A percentile compares a stretch with the other conserved stretches of the same genome.
These are phyloP conservation scores for Schizosaccharomyces lindneri DNA, from an alignment of 805 yeast species.

Conservation along the genomic window DNA sequence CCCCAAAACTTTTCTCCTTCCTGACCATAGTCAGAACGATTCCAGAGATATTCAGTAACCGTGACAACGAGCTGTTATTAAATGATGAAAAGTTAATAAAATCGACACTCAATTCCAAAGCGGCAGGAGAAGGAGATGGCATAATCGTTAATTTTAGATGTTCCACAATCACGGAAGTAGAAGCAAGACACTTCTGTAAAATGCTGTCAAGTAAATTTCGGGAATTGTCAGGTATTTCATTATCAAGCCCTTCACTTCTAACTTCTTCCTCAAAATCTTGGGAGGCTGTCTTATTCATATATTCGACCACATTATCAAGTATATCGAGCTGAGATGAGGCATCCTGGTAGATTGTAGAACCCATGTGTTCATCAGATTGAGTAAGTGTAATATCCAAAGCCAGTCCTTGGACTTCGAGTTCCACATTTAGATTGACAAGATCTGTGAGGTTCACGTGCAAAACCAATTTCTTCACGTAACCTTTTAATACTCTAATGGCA, in stretches of 20 bases:
- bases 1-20: neutral
- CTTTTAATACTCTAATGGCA: neutral
- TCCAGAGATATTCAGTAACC: neutral
- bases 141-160: neutral
- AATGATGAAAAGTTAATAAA: neutral
- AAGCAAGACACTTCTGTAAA: neutral
- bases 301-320: neutral
- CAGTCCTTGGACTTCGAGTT: neutral
- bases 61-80: neutral
- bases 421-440: neutral
- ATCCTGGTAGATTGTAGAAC: neutral
- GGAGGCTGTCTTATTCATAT: neutral
- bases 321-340: neutral
- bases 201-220: neutral
- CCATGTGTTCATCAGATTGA: neutral
- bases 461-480: neutral
- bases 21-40: neutral
- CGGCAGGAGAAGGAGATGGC: neutral
- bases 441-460: neutral
- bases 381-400: neutral
- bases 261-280: neutral
- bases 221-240: neutral
- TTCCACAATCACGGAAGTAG: neutral
- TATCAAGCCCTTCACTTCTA: neutral
- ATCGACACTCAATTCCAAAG: neutral